A percentile compares a stretch with the other conserved stretches of the same genome.
phyloP scores from a whole-genome alignment of 2,329 filamentous ascomycete species.

The Daldinia sp. region DNA sequence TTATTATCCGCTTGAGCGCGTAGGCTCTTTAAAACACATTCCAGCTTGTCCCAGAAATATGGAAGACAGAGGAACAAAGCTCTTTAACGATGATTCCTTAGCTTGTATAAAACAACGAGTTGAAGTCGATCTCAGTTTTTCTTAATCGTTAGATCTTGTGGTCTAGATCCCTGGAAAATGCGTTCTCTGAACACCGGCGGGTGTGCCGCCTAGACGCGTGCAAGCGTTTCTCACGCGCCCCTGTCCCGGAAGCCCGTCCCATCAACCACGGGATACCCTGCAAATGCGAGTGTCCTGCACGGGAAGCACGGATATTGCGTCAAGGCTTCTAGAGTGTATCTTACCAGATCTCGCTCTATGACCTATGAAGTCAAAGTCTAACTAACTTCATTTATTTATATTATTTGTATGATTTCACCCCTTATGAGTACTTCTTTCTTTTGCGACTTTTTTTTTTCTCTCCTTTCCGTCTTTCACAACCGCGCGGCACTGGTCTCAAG shows the following conservation, averaged over 20 bases:
- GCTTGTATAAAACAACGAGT: slow-evolving; percentile 27
- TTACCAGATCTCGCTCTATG: slow-evolving; percentile 29
- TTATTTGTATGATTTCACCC: background rate
- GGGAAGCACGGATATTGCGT: slow-evolving; percentile 45
- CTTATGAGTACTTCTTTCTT: slow-evolving; percentile 7
- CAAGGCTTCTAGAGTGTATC: slow-evolving; percentile 37
- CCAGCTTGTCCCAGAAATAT: slow-evolving; percentile 10
- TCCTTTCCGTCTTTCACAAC: background rate
- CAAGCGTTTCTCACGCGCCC: slow-evolving; percentile 35
- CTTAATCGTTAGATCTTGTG: slow-evolving; percentile 23
- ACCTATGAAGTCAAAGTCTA: slow-evolving; percentile 22
- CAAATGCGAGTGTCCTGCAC: slow-evolving; percentile 47
- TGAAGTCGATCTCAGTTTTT: slow-evolving; percentile 11
- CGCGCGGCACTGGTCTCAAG: slow-evolving; percentile 3
- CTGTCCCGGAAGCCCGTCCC: slow-evolving; percentile 38
- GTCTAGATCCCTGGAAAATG: slow-evolving; percentile 35
- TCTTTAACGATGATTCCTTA: slow-evolving; percentile 6
- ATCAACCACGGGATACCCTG: slow-evolving; percentile 44
- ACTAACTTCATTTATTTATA: slow-evolving; percentile 19
- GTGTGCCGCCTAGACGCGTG: slow-evolving; percentile 42
- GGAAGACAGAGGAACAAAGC: slow-evolving; percentile 2
- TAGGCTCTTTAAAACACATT: slow-evolving; percentile 23
- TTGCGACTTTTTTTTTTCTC: background rate
- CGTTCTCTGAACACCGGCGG: slow-evolving; percentile 33
- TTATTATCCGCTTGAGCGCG: background rate